These are phyloP conservation scores for Actinidia chinensis DNA, from an alignment of 179 eudicot genomes.

Conservation along the genomic window DNA sequence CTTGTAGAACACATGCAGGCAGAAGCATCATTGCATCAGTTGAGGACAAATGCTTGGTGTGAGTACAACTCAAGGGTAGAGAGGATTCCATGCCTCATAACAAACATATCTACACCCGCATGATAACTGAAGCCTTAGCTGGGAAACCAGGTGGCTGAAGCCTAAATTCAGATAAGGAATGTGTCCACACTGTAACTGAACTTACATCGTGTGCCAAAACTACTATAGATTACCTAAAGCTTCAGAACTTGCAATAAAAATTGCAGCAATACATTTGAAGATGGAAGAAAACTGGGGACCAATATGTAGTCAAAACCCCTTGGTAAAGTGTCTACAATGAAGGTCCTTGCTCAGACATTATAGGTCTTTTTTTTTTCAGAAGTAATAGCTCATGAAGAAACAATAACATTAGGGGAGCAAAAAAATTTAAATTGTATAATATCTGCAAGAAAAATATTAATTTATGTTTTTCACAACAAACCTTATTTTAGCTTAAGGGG, in stretches of 20 bases:
- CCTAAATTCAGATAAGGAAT: background rate
- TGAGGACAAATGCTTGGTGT: background rate
- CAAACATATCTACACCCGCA: background rate
- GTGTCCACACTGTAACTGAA: background rate
- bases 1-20: background rate
- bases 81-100: background rate
- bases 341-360: background rate
- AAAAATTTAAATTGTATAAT: background rate
- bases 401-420: background rate
- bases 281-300: background rate
- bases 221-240: background rate
- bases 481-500: background rate
- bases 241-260: background rate
- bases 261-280: background rate
- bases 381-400: background rate
- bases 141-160: background rate
- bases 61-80: background rate
- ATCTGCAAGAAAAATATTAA: background rate
- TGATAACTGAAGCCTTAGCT: background rate
- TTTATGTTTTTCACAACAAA: background rate
- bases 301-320: background rate
- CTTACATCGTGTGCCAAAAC: background rate
- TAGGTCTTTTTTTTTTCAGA: background rate
- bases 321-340: background rate
- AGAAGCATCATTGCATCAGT: background rate